Evolutionary conservation across 257 asterid species (phyloP).

Genomic region (Misopates orontium): DNA sequence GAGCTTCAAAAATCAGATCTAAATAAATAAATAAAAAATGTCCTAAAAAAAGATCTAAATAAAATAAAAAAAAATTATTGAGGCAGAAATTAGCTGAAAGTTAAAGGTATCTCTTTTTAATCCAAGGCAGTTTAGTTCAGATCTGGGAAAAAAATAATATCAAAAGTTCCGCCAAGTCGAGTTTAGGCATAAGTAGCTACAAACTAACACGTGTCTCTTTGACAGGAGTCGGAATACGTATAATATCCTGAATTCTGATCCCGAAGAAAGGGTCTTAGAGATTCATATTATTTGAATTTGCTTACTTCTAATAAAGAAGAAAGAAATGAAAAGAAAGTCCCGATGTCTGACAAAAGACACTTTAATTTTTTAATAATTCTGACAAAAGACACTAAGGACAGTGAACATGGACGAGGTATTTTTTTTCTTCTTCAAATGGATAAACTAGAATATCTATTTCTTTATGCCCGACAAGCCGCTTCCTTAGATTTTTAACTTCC

Average conservation of each 20-base stretch:
- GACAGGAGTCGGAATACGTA: not conserved
- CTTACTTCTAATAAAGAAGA: too few relatives aligned
- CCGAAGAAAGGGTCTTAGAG: not conserved
- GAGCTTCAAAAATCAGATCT: too few relatives aligned
- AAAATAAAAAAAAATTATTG: too few relatives aligned
- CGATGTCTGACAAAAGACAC: slow-evolving; percentile 24
- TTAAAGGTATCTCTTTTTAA: too few relatives aligned
- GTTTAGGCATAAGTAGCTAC: too few relatives aligned
- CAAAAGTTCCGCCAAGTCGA: too few relatives aligned
- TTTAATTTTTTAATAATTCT: not conserved
- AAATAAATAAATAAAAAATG: too few relatives aligned
- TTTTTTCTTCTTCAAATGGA: slow-evolving; percentile 18
- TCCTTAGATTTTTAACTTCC: slow-evolving; percentile 25
- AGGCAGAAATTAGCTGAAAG: not conserved
- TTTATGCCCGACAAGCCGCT: slow-evolving; percentile 44
- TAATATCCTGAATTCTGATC: slow-evolving; percentile 2
- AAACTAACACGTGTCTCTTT: slow-evolving; percentile 10
- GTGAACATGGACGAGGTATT: slow-evolving; percentile 58
- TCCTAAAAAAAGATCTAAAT: too few relatives aligned
- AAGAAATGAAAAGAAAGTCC: too few relatives aligned
- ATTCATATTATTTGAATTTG: not conserved
- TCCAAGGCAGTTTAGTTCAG: too few relatives aligned
- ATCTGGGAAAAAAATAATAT: too few relatives aligned
- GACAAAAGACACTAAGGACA: slow-evolving; percentile 29
- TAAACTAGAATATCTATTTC: slow-evolving; percentile 27